Conservation (phyloP, 257 asterid genomes). For the Ajuga chamaepitys region DNA sequence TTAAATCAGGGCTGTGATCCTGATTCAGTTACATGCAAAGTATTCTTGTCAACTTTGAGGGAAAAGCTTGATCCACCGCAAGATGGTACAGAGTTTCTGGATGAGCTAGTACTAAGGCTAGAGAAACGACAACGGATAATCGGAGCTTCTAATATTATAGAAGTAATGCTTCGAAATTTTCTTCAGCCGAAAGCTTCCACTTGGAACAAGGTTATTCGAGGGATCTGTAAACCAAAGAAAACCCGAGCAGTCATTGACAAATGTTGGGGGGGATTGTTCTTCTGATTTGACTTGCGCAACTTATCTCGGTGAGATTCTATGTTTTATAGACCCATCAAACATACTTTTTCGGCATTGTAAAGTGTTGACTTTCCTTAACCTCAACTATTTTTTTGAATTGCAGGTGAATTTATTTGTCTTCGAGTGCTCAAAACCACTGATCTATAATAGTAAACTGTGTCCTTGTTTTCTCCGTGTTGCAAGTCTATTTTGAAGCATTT, state of each 20-base stretch:
- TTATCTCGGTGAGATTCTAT: conserved; percentile 5
- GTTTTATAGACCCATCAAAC: not conserved
- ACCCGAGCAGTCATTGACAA: conserved; percentile 53
- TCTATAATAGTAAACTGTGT: too few species aligned
- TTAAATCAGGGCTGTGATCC: conserved; percentile 79
- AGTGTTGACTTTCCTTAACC: too few species aligned
- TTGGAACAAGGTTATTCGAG: conserved; percentile 65
- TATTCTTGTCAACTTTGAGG: conserved; percentile 51
- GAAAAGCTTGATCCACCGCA: conserved; percentile 51
- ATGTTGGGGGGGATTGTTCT: conserved; percentile 64
- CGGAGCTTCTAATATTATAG: conserved; percentile 66
- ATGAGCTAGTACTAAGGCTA: conserved; percentile 67
- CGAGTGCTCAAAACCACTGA: too few species aligned
- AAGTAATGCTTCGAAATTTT: conserved; percentile 76
- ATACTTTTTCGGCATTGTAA: too few species aligned
- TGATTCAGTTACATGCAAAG: conserved; percentile 66
- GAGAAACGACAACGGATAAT: conserved; percentile 45
- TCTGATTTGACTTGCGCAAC: conserved; percentile 31
- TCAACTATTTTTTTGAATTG: too few species aligned
- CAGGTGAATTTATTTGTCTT: too few species aligned
- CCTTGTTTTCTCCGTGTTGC: too few species aligned
- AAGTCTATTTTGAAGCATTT: too few species aligned
- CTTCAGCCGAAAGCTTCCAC: conserved; percentile 61
- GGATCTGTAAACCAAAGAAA: conserved; percentile 63
- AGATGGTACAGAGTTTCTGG: conserved; percentile 64